Conservation (phyloP, 75 land plant species). For the Pinus taeda region DNA sequence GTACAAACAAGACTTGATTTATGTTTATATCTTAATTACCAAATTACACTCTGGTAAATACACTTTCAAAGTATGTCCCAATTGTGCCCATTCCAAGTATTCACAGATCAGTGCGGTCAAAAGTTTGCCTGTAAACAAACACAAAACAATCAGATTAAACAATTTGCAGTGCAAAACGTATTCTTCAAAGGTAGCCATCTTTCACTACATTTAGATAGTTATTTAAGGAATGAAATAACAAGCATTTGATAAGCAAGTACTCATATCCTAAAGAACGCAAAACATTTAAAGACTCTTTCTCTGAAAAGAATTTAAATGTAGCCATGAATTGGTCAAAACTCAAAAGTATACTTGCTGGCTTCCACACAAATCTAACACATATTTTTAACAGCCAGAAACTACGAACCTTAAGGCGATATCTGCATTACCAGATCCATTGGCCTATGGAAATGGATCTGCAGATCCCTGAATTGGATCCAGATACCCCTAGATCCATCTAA, state of each 20-base stretch:
- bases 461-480: too few relatives aligned
- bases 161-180: neutral
- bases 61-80: slow-evolving; percentile 89
- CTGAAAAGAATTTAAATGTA: neutral
- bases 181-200: neutral
- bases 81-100: slow-evolving; percentile 95
- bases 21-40: slow-evolving; percentile 36
- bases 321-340: too few relatives aligned
- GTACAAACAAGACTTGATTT: neutral
- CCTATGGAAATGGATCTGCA: too few relatives aligned
- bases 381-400: too few relatives aligned
- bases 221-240: neutral
- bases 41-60: slow-evolving; percentile 95
- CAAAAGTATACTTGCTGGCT: too few relatives aligned
- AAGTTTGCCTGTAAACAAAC: slow-evolving; percentile 69
- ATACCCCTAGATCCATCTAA: too few relatives aligned
- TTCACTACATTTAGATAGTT: neutral
- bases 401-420: too few relatives aligned
- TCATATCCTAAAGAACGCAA: neutral
- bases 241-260: neutral
- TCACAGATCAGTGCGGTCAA: slow-evolving; percentile 91
- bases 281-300: neutral
- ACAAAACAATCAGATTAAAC: neutral
- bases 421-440: too few relatives aligned
- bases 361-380: too few relatives aligned